phyloP scores from a whole-genome alignment of 345 rosid species.

The Chamaenerion angustifolium region DNA sequence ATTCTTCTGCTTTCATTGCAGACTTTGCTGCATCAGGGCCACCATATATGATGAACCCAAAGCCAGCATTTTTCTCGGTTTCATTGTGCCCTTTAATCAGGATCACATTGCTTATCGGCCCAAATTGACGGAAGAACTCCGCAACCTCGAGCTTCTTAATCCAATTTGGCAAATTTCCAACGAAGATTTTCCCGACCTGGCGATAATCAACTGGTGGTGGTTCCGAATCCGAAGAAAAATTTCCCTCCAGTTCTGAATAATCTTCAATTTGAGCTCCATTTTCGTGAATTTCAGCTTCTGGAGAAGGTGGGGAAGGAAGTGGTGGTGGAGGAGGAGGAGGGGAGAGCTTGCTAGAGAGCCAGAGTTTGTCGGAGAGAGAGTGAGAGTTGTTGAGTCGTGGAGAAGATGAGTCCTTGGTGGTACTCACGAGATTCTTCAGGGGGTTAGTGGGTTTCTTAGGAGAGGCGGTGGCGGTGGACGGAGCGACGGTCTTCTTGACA shows the following conservation, averaged over 20 bases:
- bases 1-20: slow-evolving; percentile 72
- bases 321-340: slow-evolving; percentile 41
- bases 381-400: slow-evolving; percentile 12
- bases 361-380: slow-evolving; percentile 48
- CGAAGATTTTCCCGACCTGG: slow-evolving; percentile 69
- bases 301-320: slow-evolving; percentile 7
- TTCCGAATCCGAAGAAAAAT: neutral
- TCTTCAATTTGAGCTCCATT: slow-evolving; percentile 12
- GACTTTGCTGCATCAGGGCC: slow-evolving; percentile 38
- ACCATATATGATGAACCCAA: slow-evolving; percentile 63
- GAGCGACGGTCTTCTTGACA: slow-evolving; percentile 5
- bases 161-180: slow-evolving; percentile 85
- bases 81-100: slow-evolving; percentile 58
- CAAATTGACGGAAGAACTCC: slow-evolving; percentile 79
- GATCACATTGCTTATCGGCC: slow-evolving; percentile 57
- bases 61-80: slow-evolving; percentile 62
- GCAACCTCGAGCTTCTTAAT: slow-evolving; percentile 53
- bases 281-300: slow-evolving; percentile 3
- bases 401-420: slow-evolving; percentile 15
- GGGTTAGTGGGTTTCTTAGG: slow-evolving; percentile 41
- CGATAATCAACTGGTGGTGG: slow-evolving; percentile 23
- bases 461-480: slow-evolving; percentile 11
- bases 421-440: slow-evolving; percentile 24
- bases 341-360: slow-evolving; percentile 63
- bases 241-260: slow-evolving; percentile 2